Evolutionary conservation across 495 filamentous ascomycete genomes (phyloP).

Genomic region (Podospora tetraspora): DNA sequence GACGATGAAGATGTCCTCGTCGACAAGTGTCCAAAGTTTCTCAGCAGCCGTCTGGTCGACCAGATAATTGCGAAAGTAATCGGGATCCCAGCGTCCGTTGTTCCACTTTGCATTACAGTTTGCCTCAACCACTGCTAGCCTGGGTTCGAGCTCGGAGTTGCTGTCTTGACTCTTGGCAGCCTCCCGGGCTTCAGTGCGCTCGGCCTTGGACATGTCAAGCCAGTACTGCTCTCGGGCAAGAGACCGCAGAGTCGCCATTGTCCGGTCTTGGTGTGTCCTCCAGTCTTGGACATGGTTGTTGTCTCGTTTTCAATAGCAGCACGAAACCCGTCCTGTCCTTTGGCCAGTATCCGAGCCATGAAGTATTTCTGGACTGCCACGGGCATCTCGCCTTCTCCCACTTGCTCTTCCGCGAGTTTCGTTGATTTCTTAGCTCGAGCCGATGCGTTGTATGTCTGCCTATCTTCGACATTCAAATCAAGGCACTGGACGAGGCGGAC

Average conservation of each 20-base stretch:
- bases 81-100: not conserved
- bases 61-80: not conserved
- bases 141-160: not conserved
- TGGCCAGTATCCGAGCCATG: not conserved
- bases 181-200: not conserved
- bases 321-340: not conserved
- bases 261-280: not conserved
- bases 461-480: not conserved
- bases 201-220: not conserved
- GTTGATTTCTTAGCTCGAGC: not conserved
- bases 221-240: slow-evolving; percentile 1
- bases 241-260: not conserved
- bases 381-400: not conserved
- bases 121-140: not conserved
- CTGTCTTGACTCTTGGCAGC: not conserved
- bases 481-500: slow-evolving; percentile 2
- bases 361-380: not conserved
- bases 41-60: not conserved
- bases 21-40: not conserved
- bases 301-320: not conserved
- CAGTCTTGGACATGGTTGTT: not conserved
- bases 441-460: not conserved
- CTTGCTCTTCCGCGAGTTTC: not conserved
- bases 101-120: not conserved
- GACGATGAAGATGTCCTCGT: slow-evolving; percentile 3